Evolutionary conservation across 129 eudicot genomes (phyloP).

Genomic region (Chrysanthemum makinoi): DNA sequence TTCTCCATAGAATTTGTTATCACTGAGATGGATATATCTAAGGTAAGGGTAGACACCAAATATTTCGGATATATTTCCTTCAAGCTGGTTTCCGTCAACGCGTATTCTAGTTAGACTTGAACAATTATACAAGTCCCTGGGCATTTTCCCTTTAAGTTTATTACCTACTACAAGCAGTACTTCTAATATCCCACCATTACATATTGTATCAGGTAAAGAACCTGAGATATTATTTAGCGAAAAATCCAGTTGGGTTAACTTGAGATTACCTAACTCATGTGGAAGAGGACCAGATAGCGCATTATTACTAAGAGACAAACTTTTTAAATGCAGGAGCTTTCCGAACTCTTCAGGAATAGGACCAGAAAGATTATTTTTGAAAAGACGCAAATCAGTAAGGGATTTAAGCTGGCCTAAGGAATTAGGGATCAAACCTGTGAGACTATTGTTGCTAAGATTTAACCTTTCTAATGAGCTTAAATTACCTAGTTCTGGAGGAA

Average conservation of each 20-base stretch:
- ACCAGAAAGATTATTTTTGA: conserved; percentile 4
- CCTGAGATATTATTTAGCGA: conserved; percentile 22
- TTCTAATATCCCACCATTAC: neutral
- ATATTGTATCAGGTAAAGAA: conserved; percentile 18
- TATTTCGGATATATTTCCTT: neutral
- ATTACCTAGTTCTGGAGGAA: conserved; percentile 34
- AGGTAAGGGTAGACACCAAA: neutral
- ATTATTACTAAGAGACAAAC: neutral
- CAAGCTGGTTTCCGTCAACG: neutral
- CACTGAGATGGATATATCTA: neutral
- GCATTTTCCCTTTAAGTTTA: conserved; percentile 2
- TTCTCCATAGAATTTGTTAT: neutral
- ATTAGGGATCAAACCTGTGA: conserved; percentile 28
- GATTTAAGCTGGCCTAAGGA: neutral
- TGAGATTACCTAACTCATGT: conserved; percentile 13
- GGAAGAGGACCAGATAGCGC: conserved; percentile 22
- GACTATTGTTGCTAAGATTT: conserved; percentile 14
- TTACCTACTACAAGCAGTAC: neutral
- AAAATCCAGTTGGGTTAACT: neutral
- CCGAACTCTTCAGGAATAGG: conserved; percentile 16
- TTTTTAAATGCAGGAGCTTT: neutral
- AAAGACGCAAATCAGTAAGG: neutral
- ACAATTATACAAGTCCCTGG: neutral
- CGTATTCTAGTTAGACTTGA: neutral
- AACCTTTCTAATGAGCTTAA: neutral